phyloP scores from a whole-genome alignment of 441 rosid genomes.

The Hura crepitans region DNA sequence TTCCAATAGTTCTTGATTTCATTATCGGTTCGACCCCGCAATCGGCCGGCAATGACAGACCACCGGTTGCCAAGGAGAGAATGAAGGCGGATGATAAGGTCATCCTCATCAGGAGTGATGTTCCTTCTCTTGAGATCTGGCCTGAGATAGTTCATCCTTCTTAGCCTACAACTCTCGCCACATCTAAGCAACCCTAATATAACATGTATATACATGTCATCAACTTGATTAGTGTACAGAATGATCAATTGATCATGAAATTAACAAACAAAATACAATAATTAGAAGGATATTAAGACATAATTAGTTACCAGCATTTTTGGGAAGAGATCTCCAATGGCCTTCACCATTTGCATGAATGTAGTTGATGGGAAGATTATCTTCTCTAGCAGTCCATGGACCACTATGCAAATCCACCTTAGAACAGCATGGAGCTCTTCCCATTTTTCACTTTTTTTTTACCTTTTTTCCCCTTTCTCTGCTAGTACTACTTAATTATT shows the following conservation, averaged over 20 bases:
- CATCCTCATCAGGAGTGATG: conserved; percentile 57
- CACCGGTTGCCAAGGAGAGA: conserved; percentile 62
- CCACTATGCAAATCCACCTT: conserved; percentile 63
- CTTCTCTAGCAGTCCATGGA: conserved; percentile 65
- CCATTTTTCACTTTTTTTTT: conserved; percentile 32
- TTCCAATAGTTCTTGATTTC: conserved; percentile 74
- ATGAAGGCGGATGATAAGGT: conserved; percentile 55
- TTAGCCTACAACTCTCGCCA: conserved; percentile 63
- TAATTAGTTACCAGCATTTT: conserved; percentile 45
- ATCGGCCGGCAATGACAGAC: conserved; percentile 68
- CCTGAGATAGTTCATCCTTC: conserved; percentile 10
- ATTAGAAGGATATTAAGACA: too few relatives aligned
- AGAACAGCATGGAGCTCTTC: conserved; percentile 67
- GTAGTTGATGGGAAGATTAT: conserved; percentile 46
- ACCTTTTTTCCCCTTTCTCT: too few relatives aligned
- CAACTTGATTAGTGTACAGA: too few relatives aligned
- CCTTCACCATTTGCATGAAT: conserved; percentile 67
- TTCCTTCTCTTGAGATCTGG: conserved; percentile 70
- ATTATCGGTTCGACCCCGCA: conserved; percentile 76
- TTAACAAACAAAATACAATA: too few relatives aligned
- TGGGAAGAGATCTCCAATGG: conserved; percentile 60
- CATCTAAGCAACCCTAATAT: conserved; percentile 59
- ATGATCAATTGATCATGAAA: too few relatives aligned
- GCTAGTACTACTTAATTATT: too few relatives aligned
- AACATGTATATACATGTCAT: too few relatives aligned